Conservation (phyloP, 2,329 filamentous ascomycete genomes). For the Paecilomyces formosus region DNA sequence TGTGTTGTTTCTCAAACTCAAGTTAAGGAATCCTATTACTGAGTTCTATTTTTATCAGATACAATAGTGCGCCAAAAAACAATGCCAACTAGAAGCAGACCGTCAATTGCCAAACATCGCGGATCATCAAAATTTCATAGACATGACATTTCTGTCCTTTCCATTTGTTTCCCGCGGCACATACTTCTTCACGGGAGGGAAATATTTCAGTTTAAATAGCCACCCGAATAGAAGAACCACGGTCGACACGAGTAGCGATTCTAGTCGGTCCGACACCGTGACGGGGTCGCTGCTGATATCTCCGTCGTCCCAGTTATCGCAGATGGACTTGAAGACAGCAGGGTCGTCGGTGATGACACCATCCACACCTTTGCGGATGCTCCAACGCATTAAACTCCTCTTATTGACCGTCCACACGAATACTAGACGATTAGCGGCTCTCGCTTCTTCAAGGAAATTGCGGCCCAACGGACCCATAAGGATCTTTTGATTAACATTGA, state of each 20-base stretch:
- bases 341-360: conserved; percentile 85
- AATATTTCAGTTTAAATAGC: not conserved
- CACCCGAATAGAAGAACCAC: not conserved
- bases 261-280: not conserved
- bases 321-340: conserved; percentile 21
- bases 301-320: conserved; percentile 3
- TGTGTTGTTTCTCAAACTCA: not conserved
- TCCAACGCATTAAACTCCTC: conserved; percentile 72
- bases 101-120: not conserved
- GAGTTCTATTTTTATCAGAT: not conserved
- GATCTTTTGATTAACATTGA: conserved; percentile 67
- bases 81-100: no score
- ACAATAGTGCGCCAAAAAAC: not conserved
- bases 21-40: not conserved
- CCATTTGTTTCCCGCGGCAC: not conserved
- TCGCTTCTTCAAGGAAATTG: conserved; percentile 58
- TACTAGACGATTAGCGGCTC: conserved; percentile 51
- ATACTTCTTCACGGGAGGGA: not conserved
- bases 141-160: not conserved
- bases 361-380: conserved; percentile 58
- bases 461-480: conserved; percentile 62
- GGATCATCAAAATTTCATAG: not conserved
- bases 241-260: not conserved
- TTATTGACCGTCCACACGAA: conserved; percentile 86
- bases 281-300: not conserved